These are phyloP conservation scores for Diaporthe sp. DNA, from an alignment of 2,329 filamentous ascomycete genomes.

Conservation along the genomic window DNA sequence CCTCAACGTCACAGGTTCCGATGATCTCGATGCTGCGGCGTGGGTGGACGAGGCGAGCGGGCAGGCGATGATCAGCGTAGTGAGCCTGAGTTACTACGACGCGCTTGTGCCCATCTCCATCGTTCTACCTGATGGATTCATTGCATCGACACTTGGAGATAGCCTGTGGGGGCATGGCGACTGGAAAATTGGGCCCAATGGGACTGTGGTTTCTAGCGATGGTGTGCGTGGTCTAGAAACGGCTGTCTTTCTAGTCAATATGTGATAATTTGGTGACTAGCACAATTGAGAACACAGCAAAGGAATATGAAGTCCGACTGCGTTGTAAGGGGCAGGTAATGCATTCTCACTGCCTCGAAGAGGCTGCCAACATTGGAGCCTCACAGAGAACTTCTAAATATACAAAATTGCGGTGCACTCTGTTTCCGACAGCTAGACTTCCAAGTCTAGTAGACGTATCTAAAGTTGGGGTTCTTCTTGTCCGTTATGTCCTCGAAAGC, in stretches of 20 bases:
- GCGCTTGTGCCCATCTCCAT: slow-evolving; percentile 28
- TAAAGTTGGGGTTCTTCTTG: slow-evolving; percentile 71
- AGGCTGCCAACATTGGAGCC: not conserved
- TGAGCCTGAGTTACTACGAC: slow-evolving; percentile 40
- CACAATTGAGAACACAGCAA: not conserved
- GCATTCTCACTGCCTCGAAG: not conserved
- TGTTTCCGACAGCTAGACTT: not conserved
- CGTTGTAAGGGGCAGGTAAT: not conserved
- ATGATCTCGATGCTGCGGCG: slow-evolving; percentile 54
- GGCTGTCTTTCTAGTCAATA: slow-evolving; percentile 25
- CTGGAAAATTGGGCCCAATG: slow-evolving; percentile 38
- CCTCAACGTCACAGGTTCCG: slow-evolving; percentile 44
- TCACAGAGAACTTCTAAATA: not conserved
- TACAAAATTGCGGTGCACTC: not conserved
- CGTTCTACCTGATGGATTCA: slow-evolving; percentile 33
- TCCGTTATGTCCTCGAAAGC: slow-evolving; percentile 76
- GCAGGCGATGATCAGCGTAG: slow-evolving; percentile 40
- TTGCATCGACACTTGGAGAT: not conserved
- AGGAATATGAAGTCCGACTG: too few species aligned
- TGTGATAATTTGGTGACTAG: not conserved
- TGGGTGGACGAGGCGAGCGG: slow-evolving; percentile 51
- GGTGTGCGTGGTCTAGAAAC: slow-evolving; percentile 28
- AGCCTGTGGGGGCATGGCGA: slow-evolving; percentile 38
- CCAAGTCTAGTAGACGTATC: slow-evolving; percentile 63
- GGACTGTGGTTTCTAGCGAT: not conserved